phyloP scores from a whole-genome alignment of 208 protist species.

The Leishmania gerbilli region DNA sequence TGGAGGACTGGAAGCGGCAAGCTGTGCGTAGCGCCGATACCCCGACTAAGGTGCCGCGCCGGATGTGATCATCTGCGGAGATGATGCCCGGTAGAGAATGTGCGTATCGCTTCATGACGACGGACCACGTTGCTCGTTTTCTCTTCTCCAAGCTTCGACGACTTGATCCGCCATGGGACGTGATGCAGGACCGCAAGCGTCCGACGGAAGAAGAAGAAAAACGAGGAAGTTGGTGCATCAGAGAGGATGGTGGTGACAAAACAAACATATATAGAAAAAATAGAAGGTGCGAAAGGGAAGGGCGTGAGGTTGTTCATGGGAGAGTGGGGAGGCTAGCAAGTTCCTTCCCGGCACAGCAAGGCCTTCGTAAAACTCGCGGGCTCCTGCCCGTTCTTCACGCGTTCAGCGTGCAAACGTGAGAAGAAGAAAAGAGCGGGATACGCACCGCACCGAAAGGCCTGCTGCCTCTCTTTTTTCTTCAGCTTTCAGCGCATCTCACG shows the following conservation, averaged over 20 bases:
- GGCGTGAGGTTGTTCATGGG: neutral
- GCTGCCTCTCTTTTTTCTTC: neutral
- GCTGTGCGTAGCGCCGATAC: neutral
- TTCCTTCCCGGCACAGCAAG: neutral
- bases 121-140: no score
- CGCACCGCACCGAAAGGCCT: neutral
- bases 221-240: neutral
- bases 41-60: neutral
- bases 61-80: neutral
- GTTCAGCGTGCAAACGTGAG: neutral
- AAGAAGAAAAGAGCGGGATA: neutral
- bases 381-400: neutral
- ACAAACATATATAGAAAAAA: neutral
- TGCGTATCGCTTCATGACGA: constrained; percentile 2
- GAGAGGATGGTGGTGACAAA: no score
- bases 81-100: neutral
- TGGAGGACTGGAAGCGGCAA: constrained; percentile 45
- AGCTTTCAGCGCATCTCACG: neutral
- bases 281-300: neutral
- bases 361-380: neutral
- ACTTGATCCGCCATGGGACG: neutral
- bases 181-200: neutral
- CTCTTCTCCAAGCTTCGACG: neutral
- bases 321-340: neutral
- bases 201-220: neutral